These are phyloP conservation scores for Plasmodium gonderi DNA, from an alignment of 169 alveolate genomes.

Conservation along the genomic window DNA sequence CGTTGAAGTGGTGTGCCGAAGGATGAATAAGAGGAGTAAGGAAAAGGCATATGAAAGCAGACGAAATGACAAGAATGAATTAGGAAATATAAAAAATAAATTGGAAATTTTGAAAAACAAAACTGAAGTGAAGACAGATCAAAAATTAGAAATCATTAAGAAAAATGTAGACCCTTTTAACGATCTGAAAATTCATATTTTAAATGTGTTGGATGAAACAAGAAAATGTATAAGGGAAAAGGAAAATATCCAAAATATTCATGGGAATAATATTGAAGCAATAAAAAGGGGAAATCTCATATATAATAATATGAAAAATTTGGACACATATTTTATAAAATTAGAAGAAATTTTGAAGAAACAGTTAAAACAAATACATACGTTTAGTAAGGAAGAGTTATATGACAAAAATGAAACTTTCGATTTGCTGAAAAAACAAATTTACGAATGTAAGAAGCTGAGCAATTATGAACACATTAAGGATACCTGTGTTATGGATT, in stretches of 20 bases:
- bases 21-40: conserved; percentile 18
- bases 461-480: conserved; percentile 52
- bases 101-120: conserved; percentile 41
- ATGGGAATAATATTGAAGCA: conserved; percentile 64
- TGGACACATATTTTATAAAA: conserved; percentile 45
- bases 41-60: background rate
- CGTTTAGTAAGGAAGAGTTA: conserved; percentile 27
- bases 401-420: conserved; percentile 35
- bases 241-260: conserved; percentile 31
- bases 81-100: conserved; percentile 26
- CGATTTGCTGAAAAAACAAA: conserved; percentile 33
- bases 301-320: conserved; percentile 54
- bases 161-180: conserved; percentile 52
- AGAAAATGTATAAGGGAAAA: conserved; percentile 67
- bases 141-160: background rate
- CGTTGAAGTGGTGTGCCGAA: conserved; percentile 12
- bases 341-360: conserved; percentile 52
- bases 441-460: conserved; percentile 53
- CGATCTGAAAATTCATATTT: conserved; percentile 54
- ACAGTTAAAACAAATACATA: conserved; percentile 30
- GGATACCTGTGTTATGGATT: conserved; percentile 1
- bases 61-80: conserved; percentile 8
- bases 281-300: conserved; percentile 60
- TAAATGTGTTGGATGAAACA: conserved; percentile 55
- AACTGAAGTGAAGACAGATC: conserved; percentile 22